phyloP scores from a whole-genome alignment of 805 yeast species.

The Ogataea populi-albae region DNA sequence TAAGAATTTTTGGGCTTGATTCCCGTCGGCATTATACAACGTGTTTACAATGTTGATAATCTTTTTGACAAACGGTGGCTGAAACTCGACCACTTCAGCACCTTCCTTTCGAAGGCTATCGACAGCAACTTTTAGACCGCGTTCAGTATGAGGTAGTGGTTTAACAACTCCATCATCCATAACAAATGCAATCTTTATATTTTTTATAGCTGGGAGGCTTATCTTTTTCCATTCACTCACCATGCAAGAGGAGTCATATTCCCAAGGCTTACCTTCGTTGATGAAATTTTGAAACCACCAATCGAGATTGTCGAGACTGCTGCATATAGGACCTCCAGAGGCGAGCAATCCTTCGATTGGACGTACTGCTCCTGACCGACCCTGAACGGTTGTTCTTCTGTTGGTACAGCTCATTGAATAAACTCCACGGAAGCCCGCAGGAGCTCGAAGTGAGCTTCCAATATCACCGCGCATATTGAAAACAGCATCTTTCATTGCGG shows the following conservation, averaged over 20 bases:
- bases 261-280: constrained; percentile 52
- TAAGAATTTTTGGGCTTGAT: constrained; percentile 42
- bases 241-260: constrained; percentile 14
- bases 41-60: constrained; percentile 52
- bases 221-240: constrained; percentile 42
- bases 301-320: constrained; percentile 5
- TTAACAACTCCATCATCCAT: constrained; percentile 54
- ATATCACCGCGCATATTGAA: constrained; percentile 61
- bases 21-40: constrained; percentile 59
- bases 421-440: constrained; percentile 51
- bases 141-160: constrained; percentile 53
- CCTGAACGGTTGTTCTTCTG: constrained; percentile 38
- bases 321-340: constrained; percentile 5
- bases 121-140: constrained; percentile 46
- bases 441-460: constrained; percentile 61
- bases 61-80: constrained; percentile 49
- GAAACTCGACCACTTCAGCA: constrained; percentile 43
- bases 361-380: constrained; percentile 35
- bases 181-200: constrained; percentile 49
- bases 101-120: constrained; percentile 49
- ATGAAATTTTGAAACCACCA: constrained; percentile 40
- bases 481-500: constrained; percentile 54
- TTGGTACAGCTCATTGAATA: constrained; percentile 42
- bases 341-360: constrained; percentile 25
- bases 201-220: constrained; percentile 26